Percentiles rank a stretch among this genome's conserved stretches.
Evolutionary conservation across 2,329 filamentous ascomycete species (phyloP).

Genomic region (Xylariaceae sp.): DNA sequence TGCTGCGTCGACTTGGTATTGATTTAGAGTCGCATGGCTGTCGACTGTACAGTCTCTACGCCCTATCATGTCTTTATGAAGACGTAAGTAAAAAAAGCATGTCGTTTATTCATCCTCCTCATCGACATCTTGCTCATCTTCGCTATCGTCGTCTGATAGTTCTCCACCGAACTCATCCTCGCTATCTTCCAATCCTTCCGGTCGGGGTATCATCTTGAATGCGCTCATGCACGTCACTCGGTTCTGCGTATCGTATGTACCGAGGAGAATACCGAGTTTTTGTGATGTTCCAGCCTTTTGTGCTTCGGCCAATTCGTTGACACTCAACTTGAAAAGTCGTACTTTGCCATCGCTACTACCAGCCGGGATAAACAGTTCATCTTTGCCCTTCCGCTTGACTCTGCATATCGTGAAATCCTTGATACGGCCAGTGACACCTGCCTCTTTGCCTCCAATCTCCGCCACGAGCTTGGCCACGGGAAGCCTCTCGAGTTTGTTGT

Average conservation of each 20-base stretch:
- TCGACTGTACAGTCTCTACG: too few relatives aligned
- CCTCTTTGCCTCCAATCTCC: constrained; percentile 72
- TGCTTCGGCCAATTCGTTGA: constrained; percentile 36
- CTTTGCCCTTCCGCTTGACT: constrained; percentile 35
- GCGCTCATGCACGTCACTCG: constrained; percentile 84
- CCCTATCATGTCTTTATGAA: too few relatives aligned
- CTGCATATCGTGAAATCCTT: constrained; percentile 79
- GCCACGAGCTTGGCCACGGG: constrained; percentile 64
- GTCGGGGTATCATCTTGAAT: constrained; percentile 75
- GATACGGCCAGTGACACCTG: constrained; percentile 66
- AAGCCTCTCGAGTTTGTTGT: constrained; percentile 38
- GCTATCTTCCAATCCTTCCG: constrained; percentile 57
- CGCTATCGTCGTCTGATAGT: constrained; percentile 21
- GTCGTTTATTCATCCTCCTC: constrained; percentile 11
- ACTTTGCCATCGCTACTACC: constrained; percentile 82
- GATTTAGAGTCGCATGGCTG: too few relatives aligned
- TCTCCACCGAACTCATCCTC: constrained; percentile 36
- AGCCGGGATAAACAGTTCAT: constrained; percentile 58
- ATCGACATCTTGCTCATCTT: constrained; percentile 16
- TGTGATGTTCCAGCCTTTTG: constrained; percentile 24
- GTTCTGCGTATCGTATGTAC: constrained; percentile 78
- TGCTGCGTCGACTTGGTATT: too few relatives aligned
- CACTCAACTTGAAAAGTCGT: constrained; percentile 66
- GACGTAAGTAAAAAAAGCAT: background rate
- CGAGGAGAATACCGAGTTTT: constrained; percentile 63